phyloP scores from a whole-genome alignment of 2,329 filamentous ascomycete species.

The Alternaria sp. region DNA sequence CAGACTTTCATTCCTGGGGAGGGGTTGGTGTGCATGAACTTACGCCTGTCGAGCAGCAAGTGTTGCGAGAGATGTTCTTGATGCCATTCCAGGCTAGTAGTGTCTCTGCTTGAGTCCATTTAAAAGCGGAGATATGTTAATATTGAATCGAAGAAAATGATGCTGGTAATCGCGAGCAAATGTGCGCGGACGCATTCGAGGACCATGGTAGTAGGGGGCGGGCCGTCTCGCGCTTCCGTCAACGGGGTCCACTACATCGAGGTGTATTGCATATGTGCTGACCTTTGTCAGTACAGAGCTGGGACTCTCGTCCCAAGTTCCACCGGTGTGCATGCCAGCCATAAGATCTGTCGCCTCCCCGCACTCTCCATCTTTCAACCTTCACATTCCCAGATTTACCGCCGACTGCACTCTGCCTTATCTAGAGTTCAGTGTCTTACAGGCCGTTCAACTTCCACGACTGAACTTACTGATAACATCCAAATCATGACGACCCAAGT shows the following conservation, averaged over 20 bases:
- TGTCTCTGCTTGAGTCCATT: background rate
- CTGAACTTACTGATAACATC: background rate
- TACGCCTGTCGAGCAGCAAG: background rate
- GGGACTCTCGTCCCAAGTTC: background rate
- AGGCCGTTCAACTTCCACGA: background rate
- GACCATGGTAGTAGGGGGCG: slow-evolving; percentile 13
- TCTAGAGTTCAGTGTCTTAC: background rate
- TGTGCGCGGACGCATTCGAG: background rate
- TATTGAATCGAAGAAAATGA: background rate
- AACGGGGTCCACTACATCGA: slow-evolving; percentile 2
- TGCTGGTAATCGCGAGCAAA: background rate
- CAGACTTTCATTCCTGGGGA: background rate
- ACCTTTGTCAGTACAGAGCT: background rate
- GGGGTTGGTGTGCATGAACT: background rate
- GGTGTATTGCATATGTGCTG: background rate
- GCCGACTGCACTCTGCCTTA: background rate
- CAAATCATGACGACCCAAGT: slow-evolving; percentile 8
- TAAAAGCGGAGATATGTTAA: background rate
- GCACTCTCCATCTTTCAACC: background rate
- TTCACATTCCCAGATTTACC: background rate
- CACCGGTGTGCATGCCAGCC: background rate
- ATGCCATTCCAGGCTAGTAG: background rate
- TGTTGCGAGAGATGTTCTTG: background rate
- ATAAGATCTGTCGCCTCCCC: background rate
- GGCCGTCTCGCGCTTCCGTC: slow-evolving; percentile 5